A percentile compares a stretch with the other conserved stretches of the same genome.
Evolutionary conservation across 2,329 filamentous ascomycete genomes (phyloP).

Genomic region (Hirsutella thompsonii): DNA sequence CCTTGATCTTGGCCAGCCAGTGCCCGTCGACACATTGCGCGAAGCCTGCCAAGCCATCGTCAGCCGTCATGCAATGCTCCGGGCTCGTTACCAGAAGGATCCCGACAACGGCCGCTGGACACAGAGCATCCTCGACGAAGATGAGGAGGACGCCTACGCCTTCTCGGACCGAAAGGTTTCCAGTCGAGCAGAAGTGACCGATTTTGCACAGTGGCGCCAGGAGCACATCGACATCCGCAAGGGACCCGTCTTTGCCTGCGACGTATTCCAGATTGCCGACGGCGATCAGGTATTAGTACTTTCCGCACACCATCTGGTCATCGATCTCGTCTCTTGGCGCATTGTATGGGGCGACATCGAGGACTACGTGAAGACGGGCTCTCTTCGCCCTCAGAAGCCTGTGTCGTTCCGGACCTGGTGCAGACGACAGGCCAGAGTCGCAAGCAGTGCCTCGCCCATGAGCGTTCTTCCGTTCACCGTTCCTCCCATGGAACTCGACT

Average conservation of each 20-base stretch:
- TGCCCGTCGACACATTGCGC: constrained; percentile 7
- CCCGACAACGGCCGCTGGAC: constrained; percentile 5
- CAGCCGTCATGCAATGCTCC: constrained; percentile 20
- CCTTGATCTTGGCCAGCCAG: constrained; percentile 13
- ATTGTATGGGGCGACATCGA: constrained; percentile 11
- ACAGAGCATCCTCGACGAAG: constrained; percentile 9
- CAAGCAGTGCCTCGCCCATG: constrained; percentile 1
- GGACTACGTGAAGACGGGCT: constrained; percentile 1
- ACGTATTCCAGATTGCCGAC: constrained; percentile 5
- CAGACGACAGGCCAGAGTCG: not conserved
- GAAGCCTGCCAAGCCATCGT: constrained; percentile 13
- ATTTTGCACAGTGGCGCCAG: constrained; percentile 1
- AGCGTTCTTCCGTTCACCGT: constrained; percentile 2
- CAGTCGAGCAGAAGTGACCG: not conserved
- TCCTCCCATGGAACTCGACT: constrained; percentile 6
- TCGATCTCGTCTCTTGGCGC: constrained; percentile 37
- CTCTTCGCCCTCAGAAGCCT: constrained; percentile 5
- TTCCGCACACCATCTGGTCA: constrained; percentile 8
- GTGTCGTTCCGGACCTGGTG: constrained; percentile 23
- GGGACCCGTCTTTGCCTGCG: constrained; percentile 9
- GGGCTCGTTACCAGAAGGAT: constrained; percentile 15
- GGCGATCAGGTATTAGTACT: constrained; percentile 4
- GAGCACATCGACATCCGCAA: constrained; percentile 3
- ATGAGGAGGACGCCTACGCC: not conserved
- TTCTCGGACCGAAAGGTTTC: not conserved